phyloP scores from a whole-genome alignment of 768 basidiomycete genomes.

The Trametes cinnabarina region DNA sequence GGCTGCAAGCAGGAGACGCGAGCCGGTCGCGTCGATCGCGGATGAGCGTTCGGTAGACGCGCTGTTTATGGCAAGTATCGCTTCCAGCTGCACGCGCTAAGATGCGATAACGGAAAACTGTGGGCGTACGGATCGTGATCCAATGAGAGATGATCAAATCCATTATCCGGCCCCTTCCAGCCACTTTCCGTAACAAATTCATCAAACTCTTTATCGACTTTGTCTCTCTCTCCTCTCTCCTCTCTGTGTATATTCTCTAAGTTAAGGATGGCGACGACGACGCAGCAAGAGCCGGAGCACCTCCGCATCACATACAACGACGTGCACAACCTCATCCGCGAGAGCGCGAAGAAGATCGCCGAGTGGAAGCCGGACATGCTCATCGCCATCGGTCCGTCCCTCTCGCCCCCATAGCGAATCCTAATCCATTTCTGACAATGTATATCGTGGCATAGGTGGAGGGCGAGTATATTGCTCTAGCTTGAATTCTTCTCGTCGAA shows the following conservation, averaged over 20 bases:
- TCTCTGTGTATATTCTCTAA: not conserved
- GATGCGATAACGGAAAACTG: conserved; percentile 4
- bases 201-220: not conserved
- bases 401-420: no score
- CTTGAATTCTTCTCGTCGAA: not conserved
- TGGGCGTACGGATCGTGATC: not conserved
- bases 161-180: not conserved
- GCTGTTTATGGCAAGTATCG: not conserved
- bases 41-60: not conserved
- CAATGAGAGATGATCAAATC: not conserved
- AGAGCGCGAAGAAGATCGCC: conserved; percentile 63
- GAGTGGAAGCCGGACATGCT: conserved; percentile 83
- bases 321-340: conserved; percentile 84
- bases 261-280: not conserved
- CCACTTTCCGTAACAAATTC: no score
- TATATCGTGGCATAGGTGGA: no score
- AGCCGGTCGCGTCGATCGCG: not conserved
- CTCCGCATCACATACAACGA: conserved; percentile 84
- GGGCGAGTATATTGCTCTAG: conserved; percentile 54
- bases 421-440: no score
- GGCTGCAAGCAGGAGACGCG: not conserved
- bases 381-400: conserved; percentile 70
- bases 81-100: not conserved
- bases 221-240: not conserved
- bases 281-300: conserved; percentile 50